Evolutionary conservation across 2,329 filamentous ascomycete genomes (phyloP), one percentile per base, ranked within the genome.

Genomic region (Trichothecium sympodiale): DNA sequence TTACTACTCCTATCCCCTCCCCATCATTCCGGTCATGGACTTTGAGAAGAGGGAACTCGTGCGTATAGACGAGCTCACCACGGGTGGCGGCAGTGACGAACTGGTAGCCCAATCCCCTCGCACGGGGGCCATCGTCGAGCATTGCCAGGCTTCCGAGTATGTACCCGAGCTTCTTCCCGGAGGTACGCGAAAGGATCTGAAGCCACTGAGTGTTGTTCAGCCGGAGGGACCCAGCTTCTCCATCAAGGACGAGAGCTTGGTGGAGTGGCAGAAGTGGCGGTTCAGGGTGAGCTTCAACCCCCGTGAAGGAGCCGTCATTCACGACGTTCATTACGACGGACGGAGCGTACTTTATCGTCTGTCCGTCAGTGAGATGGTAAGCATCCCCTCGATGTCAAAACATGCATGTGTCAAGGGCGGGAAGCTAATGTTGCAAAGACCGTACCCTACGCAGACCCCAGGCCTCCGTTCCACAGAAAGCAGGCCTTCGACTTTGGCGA

Each of bases 401-500:
- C 9, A 3, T 15, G n/a, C n/a, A n/a, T n/a, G n/a, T n/a, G n/a
- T n/a, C n/a, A n/a, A n/a, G n/a, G n/a, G n/a, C n/a, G n/a, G n/a
- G n/a, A n/a, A n/a, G n/a, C n/a, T n/a, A n/a, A n/a, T n/a, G n/a
- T n/a, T n/a, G n/a, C 31, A 4, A 13, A 33, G 31, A 56, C 53
- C 13, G 76, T 82, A 0, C 76, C 77, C 0, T 84, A 83, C 40
- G 76, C 65, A 0, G 78, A 83, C 43, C 74, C 73, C 2, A 65
- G 77, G 6, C 56, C 64, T 2, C 77, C 77, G 0, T 82, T 71
- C 48, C 74, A 76, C 14, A 65, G 77, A 16, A 83, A 83, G 49
- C 71, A 74, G 13, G 80, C 79, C 0, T 83, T 84, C 42, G 80
- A 84, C 45, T 71, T 83, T 40, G 80, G 80, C 2, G 76, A 82